Conservation (phyloP, 106 monocot species). For the Dioscorea alata region DNA sequence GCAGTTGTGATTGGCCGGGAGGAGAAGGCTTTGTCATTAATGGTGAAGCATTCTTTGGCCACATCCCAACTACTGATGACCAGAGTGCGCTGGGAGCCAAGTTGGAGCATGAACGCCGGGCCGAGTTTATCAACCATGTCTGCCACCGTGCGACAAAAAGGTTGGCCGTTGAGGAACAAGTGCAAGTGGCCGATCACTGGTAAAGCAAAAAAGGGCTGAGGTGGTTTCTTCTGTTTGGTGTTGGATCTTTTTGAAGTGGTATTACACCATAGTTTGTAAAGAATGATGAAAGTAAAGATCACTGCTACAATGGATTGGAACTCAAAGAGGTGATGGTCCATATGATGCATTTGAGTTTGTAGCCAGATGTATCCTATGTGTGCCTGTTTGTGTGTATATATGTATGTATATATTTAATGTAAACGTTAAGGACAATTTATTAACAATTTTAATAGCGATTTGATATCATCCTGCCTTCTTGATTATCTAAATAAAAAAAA, state of each 20-base stretch:
- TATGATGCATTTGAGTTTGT: too few species aligned
- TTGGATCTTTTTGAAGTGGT: background rate
- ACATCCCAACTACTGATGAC: constrained; percentile 12
- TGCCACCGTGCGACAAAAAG: constrained; percentile 3
- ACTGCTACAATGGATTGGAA: too few species aligned
- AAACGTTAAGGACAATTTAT: too few species aligned
- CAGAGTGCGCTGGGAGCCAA: constrained; percentile 11
- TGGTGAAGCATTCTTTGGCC: constrained; percentile 23
- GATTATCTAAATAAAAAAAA: too few species aligned
- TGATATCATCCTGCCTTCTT: too few species aligned
- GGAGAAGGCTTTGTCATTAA: constrained; percentile 22
- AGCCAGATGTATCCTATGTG: too few species aligned
- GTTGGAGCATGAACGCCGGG: constrained; percentile 20
- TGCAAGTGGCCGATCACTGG: constrained; percentile 35
- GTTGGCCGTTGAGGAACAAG: constrained; percentile 4
- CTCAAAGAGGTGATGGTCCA: too few species aligned
- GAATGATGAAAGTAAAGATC: background rate
- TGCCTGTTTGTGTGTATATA: too few species aligned
- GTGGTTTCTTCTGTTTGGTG: background rate
- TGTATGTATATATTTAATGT: too few species aligned
- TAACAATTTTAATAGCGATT: too few species aligned
- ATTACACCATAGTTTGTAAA: background rate
- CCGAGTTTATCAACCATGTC: constrained; percentile 24
- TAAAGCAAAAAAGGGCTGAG: constrained; percentile 17
- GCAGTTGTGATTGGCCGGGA: constrained; percentile 13